phyloP scores from a whole-genome alignment of 2,329 filamentous ascomycete species.

The Alternaria sp. region DNA sequence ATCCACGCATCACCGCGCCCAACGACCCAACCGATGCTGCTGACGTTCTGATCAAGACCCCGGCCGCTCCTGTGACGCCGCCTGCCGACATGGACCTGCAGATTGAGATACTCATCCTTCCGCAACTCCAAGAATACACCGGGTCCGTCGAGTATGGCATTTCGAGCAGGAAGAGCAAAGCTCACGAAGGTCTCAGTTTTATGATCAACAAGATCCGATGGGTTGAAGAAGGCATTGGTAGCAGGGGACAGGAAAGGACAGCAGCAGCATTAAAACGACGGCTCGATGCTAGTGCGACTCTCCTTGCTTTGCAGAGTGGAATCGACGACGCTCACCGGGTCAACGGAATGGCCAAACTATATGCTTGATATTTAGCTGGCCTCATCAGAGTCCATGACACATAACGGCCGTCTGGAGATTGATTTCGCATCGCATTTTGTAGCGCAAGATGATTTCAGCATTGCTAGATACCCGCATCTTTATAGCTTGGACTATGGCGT shows the following conservation, averaged over 20 bases:
- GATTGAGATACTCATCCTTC: slow-evolving; percentile 85
- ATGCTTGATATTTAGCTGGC: slow-evolving; percentile 29
- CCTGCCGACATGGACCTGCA: slow-evolving; percentile 80
- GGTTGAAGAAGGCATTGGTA: slow-evolving; percentile 74
- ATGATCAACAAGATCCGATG: slow-evolving; percentile 83
- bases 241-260: slow-evolving; percentile 49
- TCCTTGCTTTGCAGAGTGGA: slow-evolving; percentile 44
- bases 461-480: slow-evolving; percentile 53
- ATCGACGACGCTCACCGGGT: slow-evolving; percentile 32
- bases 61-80: slow-evolving; percentile 65
- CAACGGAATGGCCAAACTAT: slow-evolving; percentile 40
- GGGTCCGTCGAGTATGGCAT: slow-evolving; percentile 81
- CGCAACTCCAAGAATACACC: slow-evolving; percentile 77
- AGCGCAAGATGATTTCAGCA: slow-evolving; percentile 40
- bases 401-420: slow-evolving; percentile 24
- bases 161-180: slow-evolving; percentile 80
- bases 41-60: slow-evolving; percentile 52
- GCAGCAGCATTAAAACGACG: slow-evolving; percentile 49
- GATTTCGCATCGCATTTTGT: slow-evolving; percentile 24
- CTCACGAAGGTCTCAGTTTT: slow-evolving; percentile 89
- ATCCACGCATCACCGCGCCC: slow-evolving; percentile 59
- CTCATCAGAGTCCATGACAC: slow-evolving; percentile 12
- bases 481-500: slow-evolving; percentile 29
- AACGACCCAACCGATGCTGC: slow-evolving; percentile 54
- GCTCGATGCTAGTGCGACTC: slow-evolving; percentile 47